phyloP scores from a whole-genome alignment of 306 rosid species.

The Cotoneaster glaucophyllus region DNA sequence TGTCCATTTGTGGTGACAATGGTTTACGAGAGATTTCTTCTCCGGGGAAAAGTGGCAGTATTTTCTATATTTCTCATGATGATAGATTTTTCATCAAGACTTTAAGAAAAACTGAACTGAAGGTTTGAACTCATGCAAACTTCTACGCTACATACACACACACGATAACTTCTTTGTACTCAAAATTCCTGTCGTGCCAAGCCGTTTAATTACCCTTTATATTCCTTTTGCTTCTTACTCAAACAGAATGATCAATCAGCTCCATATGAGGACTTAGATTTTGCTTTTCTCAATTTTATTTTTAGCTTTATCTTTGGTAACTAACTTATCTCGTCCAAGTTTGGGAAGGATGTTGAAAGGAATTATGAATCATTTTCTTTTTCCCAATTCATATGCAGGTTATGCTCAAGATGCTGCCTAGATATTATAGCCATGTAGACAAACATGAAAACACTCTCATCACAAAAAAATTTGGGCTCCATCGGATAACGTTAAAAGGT shows the following conservation, averaged over 20 bases:
- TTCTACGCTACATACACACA: background rate
- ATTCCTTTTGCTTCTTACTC: background rate
- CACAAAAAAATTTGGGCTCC: slow-evolving; percentile 88
- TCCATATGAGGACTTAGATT: background rate
- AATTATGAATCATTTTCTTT: slow-evolving; percentile 1
- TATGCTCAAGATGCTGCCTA: slow-evolving; percentile 86
- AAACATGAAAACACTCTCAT: slow-evolving; percentile 83
- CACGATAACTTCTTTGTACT: background rate
- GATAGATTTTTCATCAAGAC: slow-evolving; percentile 96
- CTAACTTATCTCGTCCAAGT: background rate
- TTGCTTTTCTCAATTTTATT: background rate
- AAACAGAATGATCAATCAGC: background rate
- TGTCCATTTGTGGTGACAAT: slow-evolving; percentile 90
- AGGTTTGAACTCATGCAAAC: slow-evolving; percentile 54
- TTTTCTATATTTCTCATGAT: slow-evolving; percentile 91
- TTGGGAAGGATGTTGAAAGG: background rate
- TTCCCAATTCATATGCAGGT: slow-evolving; percentile 36
- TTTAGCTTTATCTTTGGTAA: background rate
- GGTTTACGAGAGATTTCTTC: slow-evolving; percentile 88
- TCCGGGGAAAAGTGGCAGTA: slow-evolving; percentile 98
- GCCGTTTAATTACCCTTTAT: background rate
- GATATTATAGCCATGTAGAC: slow-evolving; percentile 69
- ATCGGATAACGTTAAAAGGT: slow-evolving; percentile 66
- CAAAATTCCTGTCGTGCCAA: background rate
- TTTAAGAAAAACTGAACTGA: slow-evolving; percentile 64